Percentiles rank a stretch among this genome's conserved stretches.
phyloP scores from a whole-genome alignment of 2,329 filamentous ascomycete species.

The Graphilbum fragrans region DNA sequence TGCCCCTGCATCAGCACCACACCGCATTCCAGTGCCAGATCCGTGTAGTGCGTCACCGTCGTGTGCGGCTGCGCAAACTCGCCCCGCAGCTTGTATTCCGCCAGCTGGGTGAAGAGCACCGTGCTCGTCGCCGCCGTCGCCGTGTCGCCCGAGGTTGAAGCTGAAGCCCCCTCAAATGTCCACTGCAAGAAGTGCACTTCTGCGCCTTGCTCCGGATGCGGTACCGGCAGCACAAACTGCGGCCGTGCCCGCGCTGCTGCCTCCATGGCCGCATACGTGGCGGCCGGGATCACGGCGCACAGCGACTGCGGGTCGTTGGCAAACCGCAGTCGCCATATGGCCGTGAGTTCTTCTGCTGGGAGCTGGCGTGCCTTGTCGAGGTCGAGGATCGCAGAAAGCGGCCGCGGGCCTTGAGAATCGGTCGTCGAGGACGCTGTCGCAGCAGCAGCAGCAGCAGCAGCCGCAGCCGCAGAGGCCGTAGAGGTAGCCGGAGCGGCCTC shows the following conservation, averaged over 20 bases:
- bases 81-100: constrained; percentile 82
- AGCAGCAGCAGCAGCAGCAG: constrained; percentile 10
- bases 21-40: constrained; percentile 61
- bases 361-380: constrained; percentile 63
- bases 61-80: constrained; percentile 89
- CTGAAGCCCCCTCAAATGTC: constrained; percentile 55
- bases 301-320: constrained; percentile 60
- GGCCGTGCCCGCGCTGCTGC: constrained; percentile 61
- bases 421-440: constrained; percentile 10
- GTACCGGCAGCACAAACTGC: constrained; percentile 83
- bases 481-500: too few species aligned
- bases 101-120: constrained; percentile 87
- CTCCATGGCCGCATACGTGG: constrained; percentile 64
- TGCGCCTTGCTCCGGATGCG: constrained; percentile 54
- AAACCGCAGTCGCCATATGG: constrained; percentile 84
- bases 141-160: not conserved
- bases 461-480: too few species aligned
- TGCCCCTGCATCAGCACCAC: constrained; percentile 78
- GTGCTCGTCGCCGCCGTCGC: constrained; percentile 39
- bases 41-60: constrained; percentile 81
- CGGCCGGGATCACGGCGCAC: constrained; percentile 68
- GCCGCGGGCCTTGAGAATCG: constrained; percentile 13
- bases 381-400: constrained; percentile 52
- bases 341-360: constrained; percentile 69
- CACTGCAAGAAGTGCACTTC: constrained; percentile 97